These are phyloP conservation scores for Tuber umbilicatum DNA, from an alignment of 495 filamentous ascomycete species.

Conservation along the genomic window DNA sequence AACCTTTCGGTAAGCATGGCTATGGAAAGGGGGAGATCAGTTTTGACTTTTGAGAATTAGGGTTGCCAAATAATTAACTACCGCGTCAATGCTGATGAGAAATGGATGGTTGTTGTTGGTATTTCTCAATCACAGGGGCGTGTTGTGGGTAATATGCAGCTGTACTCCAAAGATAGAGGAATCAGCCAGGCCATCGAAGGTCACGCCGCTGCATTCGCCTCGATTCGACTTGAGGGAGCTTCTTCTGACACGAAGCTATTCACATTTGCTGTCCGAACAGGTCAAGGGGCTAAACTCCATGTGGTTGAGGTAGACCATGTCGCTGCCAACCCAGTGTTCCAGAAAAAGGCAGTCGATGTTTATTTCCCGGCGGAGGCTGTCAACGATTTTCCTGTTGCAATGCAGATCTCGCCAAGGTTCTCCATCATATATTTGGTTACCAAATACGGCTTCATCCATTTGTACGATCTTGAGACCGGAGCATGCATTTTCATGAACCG, in stretches of 20 bases:
- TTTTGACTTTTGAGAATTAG: conserved; percentile 30
- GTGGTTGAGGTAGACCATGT: conserved; percentile 96
- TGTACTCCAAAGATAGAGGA: conserved; percentile 89
- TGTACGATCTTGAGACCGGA: conserved; percentile 94
- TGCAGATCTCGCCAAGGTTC: conserved; percentile 94
- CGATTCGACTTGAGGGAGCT: conserved; percentile 77
- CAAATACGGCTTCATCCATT: conserved; percentile 98
- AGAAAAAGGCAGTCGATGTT: conserved; percentile 93
- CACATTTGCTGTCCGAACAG: conserved; percentile 86
- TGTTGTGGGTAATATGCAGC: conserved; percentile 90
- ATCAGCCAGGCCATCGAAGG: conserved; percentile 98
- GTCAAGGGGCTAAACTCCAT: conserved; percentile 87
- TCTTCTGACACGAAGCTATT: conserved; percentile 89
- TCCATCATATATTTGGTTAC: conserved; percentile 94
- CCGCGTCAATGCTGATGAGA: conserved; percentile 86
- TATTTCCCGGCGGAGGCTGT: conserved; percentile 93
- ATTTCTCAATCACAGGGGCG: conserved; percentile 89
- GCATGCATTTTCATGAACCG: conserved; percentile 99
- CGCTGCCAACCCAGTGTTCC: conserved; percentile 73
- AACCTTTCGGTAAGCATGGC: conserved; percentile 65
- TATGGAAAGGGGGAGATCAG: not conserved
- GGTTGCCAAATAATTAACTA: conserved; percentile 97
- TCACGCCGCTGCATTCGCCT: conserved; percentile 92
- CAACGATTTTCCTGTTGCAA: conserved; percentile 96
- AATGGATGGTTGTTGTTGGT: conserved; percentile 97